Evolutionary conservation across 2,329 filamentous ascomycete species (phyloP).

Genomic region (Coleophoma crateriformis): DNA sequence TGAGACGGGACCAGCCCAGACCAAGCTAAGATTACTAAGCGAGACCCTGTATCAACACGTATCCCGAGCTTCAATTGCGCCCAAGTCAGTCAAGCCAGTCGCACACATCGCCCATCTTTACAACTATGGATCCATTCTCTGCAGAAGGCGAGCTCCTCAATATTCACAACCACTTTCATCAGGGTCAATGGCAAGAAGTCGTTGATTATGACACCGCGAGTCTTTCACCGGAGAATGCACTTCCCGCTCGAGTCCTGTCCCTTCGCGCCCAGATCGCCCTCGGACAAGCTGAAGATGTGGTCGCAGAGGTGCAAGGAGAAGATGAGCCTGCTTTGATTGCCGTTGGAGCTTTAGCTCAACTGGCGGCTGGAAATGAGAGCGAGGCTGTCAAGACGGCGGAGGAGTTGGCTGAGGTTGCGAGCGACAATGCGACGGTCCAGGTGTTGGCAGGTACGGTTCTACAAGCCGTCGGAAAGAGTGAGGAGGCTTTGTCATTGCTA

Average conservation of each 20-base stretch:
- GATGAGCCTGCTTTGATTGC: slow-evolving; percentile 68
- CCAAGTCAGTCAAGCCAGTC: slow-evolving; percentile 2
- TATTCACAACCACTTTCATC: slow-evolving; percentile 66
- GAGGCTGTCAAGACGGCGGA: slow-evolving; percentile 59
- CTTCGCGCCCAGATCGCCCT: slow-evolving; percentile 80
- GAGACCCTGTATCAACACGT: neutral
- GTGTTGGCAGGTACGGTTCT: slow-evolving; percentile 77
- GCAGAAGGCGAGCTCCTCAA: slow-evolving; percentile 68
- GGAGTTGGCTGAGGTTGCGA: slow-evolving; percentile 59
- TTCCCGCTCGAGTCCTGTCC: slow-evolving; percentile 71
- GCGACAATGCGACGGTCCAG: slow-evolving; percentile 77
- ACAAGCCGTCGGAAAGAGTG: slow-evolving; percentile 72
- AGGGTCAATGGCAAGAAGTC: slow-evolving; percentile 82
- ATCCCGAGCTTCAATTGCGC: slow-evolving; percentile 13
- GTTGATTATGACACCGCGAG: slow-evolving; percentile 78
- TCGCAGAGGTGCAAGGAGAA: slow-evolving; percentile 61
- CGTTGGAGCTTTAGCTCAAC: slow-evolving; percentile 70
- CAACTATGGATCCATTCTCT: slow-evolving; percentile 62
- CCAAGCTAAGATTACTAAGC: too few relatives aligned
- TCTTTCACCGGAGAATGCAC: slow-evolving; percentile 72
- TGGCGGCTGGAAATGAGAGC: slow-evolving; percentile 51
- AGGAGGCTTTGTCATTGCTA: slow-evolving; percentile 77
- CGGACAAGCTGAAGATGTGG: slow-evolving; percentile 69
- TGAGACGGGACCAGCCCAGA: too few relatives aligned
- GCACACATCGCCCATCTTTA: slow-evolving; percentile 1